Evolutionary conservation across 371 early-diverging fungal genomes (phyloP).

Genomic region (Actinomortierella wolfii): DNA sequence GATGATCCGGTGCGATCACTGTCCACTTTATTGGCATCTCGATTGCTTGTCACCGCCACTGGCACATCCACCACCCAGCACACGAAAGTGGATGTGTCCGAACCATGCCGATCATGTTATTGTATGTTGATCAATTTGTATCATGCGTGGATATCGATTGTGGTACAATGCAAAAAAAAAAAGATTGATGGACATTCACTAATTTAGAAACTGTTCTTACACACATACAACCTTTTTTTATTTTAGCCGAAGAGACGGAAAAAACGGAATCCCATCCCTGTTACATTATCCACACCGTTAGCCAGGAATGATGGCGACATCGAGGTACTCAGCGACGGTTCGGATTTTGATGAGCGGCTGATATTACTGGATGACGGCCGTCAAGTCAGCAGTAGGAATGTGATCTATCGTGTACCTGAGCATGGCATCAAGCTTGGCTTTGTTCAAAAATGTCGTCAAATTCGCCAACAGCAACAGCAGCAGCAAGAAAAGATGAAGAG

Average conservation of each 20-base stretch:
- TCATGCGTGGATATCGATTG: no score
- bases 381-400: conserved; percentile 32
- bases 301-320: conserved; percentile 44
- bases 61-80: conserved; percentile 65
- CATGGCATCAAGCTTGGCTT: conserved; percentile 52
- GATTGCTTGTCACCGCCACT: conserved; percentile 88
- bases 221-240: not conserved
- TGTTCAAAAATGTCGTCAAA: conserved; percentile 37
- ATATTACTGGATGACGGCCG: conserved; percentile 8
- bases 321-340: conserved; percentile 33
- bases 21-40: conserved; percentile 87
- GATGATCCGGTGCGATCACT: conserved; percentile 83
- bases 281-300: conserved; percentile 9
- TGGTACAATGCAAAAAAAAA: not conserved
- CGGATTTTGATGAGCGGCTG: conserved; percentile 4
- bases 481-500: not conserved
- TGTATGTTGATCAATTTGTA: conserved; percentile 20
- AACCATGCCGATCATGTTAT: conserved; percentile 72
- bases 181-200: not conserved
- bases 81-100: conserved; percentile 89
- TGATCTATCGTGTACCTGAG: conserved; percentile 52
- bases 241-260: conserved; percentile 7
- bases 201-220: not conserved
- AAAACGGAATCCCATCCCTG: conserved; percentile 10
- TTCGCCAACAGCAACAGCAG: not conserved